Conservation (phyloP, 345 rosid genomes). For the Moricandia moricandioides region DNA sequence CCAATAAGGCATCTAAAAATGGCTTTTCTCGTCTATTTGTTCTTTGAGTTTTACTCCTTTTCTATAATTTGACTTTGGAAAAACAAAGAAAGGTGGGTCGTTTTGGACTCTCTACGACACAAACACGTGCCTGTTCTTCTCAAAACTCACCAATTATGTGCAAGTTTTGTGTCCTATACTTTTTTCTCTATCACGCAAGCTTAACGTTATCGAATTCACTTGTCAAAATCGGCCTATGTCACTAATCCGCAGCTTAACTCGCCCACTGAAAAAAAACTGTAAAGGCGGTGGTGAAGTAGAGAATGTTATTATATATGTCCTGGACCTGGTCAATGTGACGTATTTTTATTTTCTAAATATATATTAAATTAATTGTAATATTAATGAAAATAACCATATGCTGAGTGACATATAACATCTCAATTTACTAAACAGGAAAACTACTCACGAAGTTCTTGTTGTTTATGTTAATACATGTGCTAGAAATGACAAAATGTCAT, state of each 20-base stretch:
- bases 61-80: not conserved
- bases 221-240: constrained; percentile 1
- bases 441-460: not conserved
- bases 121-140: constrained; percentile 32
- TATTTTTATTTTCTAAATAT: not conserved
- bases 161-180: constrained; percentile 30
- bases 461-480: not conserved
- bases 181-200: constrained; percentile 22
- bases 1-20: not conserved
- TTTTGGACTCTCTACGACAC: constrained; percentile 18
- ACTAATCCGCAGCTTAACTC: constrained; percentile 1
- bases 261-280: not conserved
- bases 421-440: too few relatives aligned
- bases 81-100: not conserved
- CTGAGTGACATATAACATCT: not conserved
- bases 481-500: not conserved
- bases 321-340: not conserved
- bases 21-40: not conserved
- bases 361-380: not conserved
- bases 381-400: not conserved
- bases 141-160: constrained; percentile 5
- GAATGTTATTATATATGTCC: not conserved
- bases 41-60: constrained; percentile 1
- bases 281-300: not conserved
- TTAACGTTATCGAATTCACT: not conserved